A percentile compares a stretch with the other conserved stretches of the same genome.
Conservation (phyloP, 2,329 filamentous ascomycete genomes). For the Penicillium brasilianum region DNA sequence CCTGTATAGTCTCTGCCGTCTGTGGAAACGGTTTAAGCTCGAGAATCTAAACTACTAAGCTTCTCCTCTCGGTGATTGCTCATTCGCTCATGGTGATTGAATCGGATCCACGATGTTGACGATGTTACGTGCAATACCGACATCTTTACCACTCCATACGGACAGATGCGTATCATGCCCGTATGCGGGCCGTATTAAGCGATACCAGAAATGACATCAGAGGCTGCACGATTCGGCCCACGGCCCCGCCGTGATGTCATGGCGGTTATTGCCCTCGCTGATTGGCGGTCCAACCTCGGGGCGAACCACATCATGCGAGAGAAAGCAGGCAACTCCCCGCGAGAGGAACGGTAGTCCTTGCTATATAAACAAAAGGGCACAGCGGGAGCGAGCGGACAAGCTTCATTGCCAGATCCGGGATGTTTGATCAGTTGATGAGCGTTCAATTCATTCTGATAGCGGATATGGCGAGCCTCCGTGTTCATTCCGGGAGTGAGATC, state of each 20-base stretch:
- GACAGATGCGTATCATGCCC: not conserved
- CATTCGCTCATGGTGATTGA: not conserved
- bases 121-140: not conserved
- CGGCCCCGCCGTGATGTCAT: conserved; percentile 27
- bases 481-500: not conserved
- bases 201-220: conserved; percentile 27
- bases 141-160: not conserved
- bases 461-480: not conserved
- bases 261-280: not conserved
- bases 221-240: conserved; percentile 17
- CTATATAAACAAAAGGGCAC: conserved; percentile 28
- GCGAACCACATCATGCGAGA: conserved; percentile 24
- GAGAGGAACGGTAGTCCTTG: conserved; percentile 12
- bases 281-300: conserved; percentile 20
- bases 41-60: not conserved
- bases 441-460: not conserved
- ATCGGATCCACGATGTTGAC: not conserved
- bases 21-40: not conserved
- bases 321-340: conserved; percentile 8
- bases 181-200: not conserved
- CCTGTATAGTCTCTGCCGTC: not conserved
- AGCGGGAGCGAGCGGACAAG: not conserved
- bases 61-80: not conserved
- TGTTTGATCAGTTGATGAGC: not conserved
- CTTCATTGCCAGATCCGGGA: not conserved